Evolutionary conservation across 768 basidiomycete genomes (phyloP).

Genomic region (Cantharellus anzutake): DNA sequence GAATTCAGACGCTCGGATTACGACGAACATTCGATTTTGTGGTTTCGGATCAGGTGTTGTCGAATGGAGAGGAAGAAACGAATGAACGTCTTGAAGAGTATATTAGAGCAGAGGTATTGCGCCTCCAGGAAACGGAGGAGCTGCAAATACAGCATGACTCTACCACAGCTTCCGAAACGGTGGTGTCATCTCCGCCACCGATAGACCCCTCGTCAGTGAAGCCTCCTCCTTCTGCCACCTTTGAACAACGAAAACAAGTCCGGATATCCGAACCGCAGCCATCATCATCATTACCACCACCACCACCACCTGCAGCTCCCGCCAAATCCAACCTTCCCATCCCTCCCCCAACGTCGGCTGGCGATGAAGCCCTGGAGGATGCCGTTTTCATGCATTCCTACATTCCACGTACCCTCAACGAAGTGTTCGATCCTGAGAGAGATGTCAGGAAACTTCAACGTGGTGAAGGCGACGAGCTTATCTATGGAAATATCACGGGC

Average conservation of each 20-base stretch:
- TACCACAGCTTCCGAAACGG: background rate
- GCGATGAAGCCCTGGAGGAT: conserved; percentile 45
- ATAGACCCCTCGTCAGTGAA: background rate
- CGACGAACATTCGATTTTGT: conserved; percentile 79
- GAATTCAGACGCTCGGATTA: conserved; percentile 59
- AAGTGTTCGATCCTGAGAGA: conserved; percentile 87
- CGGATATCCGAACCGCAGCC: conserved; percentile 3
- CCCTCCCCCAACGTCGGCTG: too few relatives aligned
- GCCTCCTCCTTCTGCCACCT: background rate
- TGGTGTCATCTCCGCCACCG: background rate
- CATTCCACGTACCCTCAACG: conserved; percentile 82
- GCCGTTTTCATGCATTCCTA: conserved; percentile 77
- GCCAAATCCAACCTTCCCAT: too few relatives aligned
- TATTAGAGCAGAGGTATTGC: background rate
- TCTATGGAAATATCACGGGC: conserved; percentile 78
- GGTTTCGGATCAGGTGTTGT: conserved; percentile 16
- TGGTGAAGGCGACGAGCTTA: conserved; percentile 54
- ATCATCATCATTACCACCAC: too few relatives aligned
- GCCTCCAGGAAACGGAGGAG: too few relatives aligned
- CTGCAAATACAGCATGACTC: too few relatives aligned
- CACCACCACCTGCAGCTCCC: too few relatives aligned
- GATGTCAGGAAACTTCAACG: conserved; percentile 59
- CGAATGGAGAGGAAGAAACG: background rate
- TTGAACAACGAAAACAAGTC: conserved; percentile 7
- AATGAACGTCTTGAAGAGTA: background rate